phyloP scores from a whole-genome alignment of 1,284 basidiomycete genomes.

The Schizopora paradoxa region DNA sequence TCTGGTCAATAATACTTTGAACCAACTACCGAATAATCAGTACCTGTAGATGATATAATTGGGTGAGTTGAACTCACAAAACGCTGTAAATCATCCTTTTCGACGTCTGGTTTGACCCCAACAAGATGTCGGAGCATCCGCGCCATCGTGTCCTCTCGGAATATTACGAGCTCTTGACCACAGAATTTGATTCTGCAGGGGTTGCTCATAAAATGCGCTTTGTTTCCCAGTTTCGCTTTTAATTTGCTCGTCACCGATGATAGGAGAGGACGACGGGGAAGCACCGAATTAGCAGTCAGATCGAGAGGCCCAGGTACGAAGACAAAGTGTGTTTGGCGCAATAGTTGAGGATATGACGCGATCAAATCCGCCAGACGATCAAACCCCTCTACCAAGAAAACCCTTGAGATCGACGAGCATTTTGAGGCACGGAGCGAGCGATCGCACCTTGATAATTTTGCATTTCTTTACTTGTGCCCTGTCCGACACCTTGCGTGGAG shows the following conservation, averaged over 20 bases:
- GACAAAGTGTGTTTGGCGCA: constrained; percentile 81
- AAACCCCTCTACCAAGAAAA: constrained; percentile 63
- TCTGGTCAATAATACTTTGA: constrained; percentile 89
- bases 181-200: constrained; percentile 96
- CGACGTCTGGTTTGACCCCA: constrained; percentile 73
- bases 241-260: constrained; percentile 68
- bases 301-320: constrained; percentile 94
- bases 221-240: constrained; percentile 66
- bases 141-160: constrained; percentile 90
- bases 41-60: not conserved
- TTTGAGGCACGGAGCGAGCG: not conserved
- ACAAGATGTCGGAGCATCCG: constrained; percentile 91
- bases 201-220: constrained; percentile 81
- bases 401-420: not conserved
- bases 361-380: constrained; percentile 84
- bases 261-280: constrained; percentile 80
- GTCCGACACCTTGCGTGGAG: constrained; percentile 72
- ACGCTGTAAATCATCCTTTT: constrained; percentile 76
- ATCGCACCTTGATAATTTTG: constrained; percentile 76
- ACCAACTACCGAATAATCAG: constrained; percentile 59
- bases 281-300: constrained; percentile 67
- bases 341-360: constrained; percentile 71
- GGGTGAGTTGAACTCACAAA: constrained; percentile 52
- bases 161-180: constrained; percentile 93
- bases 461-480: constrained; percentile 74